phyloP scores from a whole-genome alignment of 2,329 filamentous ascomycete species.

The Epichloe festucae region DNA sequence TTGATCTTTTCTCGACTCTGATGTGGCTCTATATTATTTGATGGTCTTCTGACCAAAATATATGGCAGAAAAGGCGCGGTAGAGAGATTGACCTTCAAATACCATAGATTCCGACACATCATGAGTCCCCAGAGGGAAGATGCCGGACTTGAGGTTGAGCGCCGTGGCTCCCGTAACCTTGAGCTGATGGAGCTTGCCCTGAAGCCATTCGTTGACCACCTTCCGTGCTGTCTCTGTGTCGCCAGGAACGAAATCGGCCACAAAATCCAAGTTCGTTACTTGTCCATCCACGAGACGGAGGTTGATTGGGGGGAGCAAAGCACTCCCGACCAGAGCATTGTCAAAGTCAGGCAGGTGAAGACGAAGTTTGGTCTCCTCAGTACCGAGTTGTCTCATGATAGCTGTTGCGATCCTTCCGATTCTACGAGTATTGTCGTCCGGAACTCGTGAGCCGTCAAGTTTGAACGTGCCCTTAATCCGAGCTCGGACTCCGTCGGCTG shows the following conservation, averaged over 20 bases:
- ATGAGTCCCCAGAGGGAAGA: constrained; percentile 69
- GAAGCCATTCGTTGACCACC: constrained; percentile 80
- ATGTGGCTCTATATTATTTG: constrained; percentile 13
- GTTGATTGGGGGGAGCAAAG: constrained; percentile 59
- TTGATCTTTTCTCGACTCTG: not conserved
- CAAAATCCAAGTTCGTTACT: constrained; percentile 64
- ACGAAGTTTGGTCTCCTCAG: constrained; percentile 55
- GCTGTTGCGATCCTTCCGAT: constrained; percentile 69
- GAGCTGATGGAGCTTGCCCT: constrained; percentile 60
- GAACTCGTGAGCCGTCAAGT: constrained; percentile 66
- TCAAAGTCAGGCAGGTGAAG: constrained; percentile 77
- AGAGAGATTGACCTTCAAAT: constrained; percentile 72
- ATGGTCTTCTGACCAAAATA: constrained; percentile 47
- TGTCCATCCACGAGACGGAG: constrained; percentile 68
- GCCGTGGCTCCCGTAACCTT: constrained; percentile 61
- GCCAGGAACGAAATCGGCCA: constrained; percentile 64
- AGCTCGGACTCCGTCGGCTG: constrained; percentile 60
- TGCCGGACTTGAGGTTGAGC: constrained; percentile 63
- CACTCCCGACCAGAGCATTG: constrained; percentile 64
- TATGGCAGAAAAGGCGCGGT: constrained; percentile 46
- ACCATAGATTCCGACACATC: constrained; percentile 59
- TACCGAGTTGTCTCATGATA: constrained; percentile 66
- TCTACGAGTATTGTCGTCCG: constrained; percentile 55
- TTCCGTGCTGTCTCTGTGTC: constrained; percentile 63
- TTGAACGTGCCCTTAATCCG: constrained; percentile 71